A percentile compares a stretch with the other conserved stretches of the same genome.
These are phyloP conservation scores for Schizosaccharomyces pombe DNA, from an alignment of 805 yeast genomes.

Conservation along the genomic window DNA sequence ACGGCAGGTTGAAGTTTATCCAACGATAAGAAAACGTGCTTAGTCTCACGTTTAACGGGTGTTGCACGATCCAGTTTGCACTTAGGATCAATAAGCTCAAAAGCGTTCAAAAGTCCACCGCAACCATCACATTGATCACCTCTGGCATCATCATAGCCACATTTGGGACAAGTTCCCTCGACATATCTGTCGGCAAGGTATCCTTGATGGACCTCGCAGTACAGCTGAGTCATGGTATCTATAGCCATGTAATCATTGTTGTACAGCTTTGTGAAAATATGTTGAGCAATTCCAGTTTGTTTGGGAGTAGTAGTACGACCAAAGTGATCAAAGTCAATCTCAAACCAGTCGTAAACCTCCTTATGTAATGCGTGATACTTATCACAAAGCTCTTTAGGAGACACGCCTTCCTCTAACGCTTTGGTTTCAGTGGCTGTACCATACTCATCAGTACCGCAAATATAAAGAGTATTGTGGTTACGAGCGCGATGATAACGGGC, in stretches of 20 bases:
- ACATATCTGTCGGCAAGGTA: constrained; percentile 90
- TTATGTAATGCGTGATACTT: constrained; percentile 71
- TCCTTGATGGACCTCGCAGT: constrained; percentile 73
- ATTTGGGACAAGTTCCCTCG: constrained; percentile 91
- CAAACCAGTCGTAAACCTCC: constrained; percentile 90
- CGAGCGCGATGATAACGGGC: constrained; percentile 62
- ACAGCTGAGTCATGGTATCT: constrained; percentile 68
- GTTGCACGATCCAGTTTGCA: constrained; percentile 74
- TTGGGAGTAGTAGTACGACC: constrained; percentile 86
- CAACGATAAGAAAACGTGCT: constrained; percentile 62
- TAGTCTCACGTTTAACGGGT: constrained; percentile 61
- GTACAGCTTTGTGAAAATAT: constrained; percentile 54
- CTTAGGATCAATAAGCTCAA: constrained; percentile 80
- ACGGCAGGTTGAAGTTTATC: constrained; percentile 64
- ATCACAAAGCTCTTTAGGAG: constrained; percentile 75
- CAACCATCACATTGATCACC: constrained; percentile 99
- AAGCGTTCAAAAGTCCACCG: constrained; percentile 72
- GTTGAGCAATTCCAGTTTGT: constrained; percentile 91
- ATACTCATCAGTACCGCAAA: constrained; percentile 97
- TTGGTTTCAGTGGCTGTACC: constrained; percentile 99
- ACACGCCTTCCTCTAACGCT: constrained; percentile 77
- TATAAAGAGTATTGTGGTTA: constrained; percentile 60
- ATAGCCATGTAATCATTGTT: constrained; percentile 68
- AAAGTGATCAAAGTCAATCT: constrained; percentile 77
- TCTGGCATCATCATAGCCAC: constrained; percentile 87